These are phyloP conservation scores for Akanthomyces muscarius DNA, from an alignment of 2,329 filamentous ascomycete genomes.

Conservation along the genomic window DNA sequence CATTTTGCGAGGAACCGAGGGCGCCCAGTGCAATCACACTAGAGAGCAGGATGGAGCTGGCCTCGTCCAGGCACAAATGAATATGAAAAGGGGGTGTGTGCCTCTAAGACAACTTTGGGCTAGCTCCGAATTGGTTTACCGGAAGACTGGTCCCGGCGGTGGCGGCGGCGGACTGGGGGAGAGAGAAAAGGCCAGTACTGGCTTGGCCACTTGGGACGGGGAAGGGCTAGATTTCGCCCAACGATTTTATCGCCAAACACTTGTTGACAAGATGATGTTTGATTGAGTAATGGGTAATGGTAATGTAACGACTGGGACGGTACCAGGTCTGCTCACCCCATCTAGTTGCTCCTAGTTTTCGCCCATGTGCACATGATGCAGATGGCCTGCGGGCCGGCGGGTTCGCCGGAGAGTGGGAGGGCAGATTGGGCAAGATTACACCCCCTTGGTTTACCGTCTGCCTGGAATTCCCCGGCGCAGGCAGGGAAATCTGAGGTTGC, in stretches of 20 bases:
- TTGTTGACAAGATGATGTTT: neutral
- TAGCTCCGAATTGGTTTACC: neutral
- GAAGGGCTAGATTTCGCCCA: neutral
- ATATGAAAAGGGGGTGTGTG: neutral
- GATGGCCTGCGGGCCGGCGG: slow-evolving; percentile 5
- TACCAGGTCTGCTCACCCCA: neutral
- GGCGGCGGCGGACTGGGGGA: neutral
- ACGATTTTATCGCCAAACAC: too few relatives aligned
- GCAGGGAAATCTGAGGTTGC: neutral
- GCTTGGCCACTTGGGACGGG: slow-evolving; percentile 6
- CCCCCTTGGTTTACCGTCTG: neutral
- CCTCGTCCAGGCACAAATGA: neutral
- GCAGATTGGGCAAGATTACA: neutral
- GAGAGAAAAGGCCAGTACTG: neutral
- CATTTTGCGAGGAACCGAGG: neutral
- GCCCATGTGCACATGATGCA: slow-evolving; percentile 6
- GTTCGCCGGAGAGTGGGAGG: slow-evolving; percentile 2
- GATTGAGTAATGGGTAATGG: neutral
- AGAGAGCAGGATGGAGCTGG: neutral
- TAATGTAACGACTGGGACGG: neutral
- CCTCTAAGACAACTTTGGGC: neutral
- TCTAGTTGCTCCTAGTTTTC: neutral
- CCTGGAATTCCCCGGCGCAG: neutral
- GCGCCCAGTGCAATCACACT: neutral
- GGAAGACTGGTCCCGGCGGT: slow-evolving; percentile 8